A percentile compares a stretch with the other conserved stretches of the same genome.
Conservation (phyloP, 2,329 filamentous ascomycete genomes). For the Hymenoscyphus occultus region DNA sequence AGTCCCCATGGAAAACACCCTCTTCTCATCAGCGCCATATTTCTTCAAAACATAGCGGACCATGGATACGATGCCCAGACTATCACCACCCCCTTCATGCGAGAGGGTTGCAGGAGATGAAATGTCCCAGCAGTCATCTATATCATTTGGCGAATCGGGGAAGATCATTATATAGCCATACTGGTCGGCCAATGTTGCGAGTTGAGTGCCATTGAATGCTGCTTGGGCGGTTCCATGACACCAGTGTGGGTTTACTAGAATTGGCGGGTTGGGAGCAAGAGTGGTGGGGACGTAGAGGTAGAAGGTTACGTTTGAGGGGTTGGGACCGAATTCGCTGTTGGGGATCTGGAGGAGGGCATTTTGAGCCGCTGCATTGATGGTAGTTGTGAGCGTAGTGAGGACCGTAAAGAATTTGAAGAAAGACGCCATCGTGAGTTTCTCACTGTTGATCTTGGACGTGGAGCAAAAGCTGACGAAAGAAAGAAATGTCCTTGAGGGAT, state of each 20-base stretch:
- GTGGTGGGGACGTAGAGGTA: slow-evolving; percentile 26
- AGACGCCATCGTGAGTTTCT: not conserved
- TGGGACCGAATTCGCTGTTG: slow-evolving; percentile 40
- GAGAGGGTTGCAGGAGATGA: slow-evolving; percentile 46
- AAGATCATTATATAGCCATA: slow-evolving; percentile 59
- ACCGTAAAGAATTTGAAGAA: not conserved
- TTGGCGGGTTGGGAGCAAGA: slow-evolving; percentile 19
- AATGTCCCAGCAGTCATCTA: slow-evolving; percentile 54
- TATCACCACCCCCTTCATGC: slow-evolving; percentile 55
- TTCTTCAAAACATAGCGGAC: slow-evolving; percentile 49
- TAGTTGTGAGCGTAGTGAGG: not conserved
- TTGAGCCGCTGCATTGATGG: slow-evolving; percentile 13
- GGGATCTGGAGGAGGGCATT: slow-evolving; percentile 34
- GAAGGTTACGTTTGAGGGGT: slow-evolving; percentile 40
- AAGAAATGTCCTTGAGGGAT: not conserved
- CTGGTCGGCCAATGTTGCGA: slow-evolving; percentile 48
- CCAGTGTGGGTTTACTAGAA: slow-evolving; percentile 27
- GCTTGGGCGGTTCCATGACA: slow-evolving; percentile 40
- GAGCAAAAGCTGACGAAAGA: not conserved
- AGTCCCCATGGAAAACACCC: slow-evolving; percentile 52
- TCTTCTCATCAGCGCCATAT: slow-evolving; percentile 48
- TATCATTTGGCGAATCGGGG: slow-evolving; percentile 50
- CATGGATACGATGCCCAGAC: slow-evolving; percentile 54
- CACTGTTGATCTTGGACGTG: not conserved
- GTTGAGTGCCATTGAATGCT: slow-evolving; percentile 38